Base-by-base conservation (phyloP, 805 yeast species). In the Wickerhamiella shivajii region DNA sequence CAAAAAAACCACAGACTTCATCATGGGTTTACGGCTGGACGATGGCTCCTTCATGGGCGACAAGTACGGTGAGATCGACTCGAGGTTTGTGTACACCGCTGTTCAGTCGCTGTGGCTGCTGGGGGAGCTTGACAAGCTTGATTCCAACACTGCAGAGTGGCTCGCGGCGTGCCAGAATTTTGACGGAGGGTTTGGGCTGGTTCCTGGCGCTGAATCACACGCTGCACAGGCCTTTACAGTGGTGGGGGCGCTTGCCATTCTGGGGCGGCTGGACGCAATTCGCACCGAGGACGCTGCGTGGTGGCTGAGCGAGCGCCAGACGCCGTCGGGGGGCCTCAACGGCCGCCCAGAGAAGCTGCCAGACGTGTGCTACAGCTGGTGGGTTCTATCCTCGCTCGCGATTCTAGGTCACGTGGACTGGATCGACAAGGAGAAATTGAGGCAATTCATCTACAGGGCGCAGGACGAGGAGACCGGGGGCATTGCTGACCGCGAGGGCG, bases 361-460 rank as follows among this genome's bases (percentile, higher is more conserved):
- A 0, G 99, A 90, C 55, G 94, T 81, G n/a, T 90, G 99, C 52
- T 90, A 90, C 52, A 74, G 90, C 45, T 90, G 96, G 94, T 90
- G 99, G 99, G 93, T 84, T 7, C 53, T 84, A 15, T 76, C 92
- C 2, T 67, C 83, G 2, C 56, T 85, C 37, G 66, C 77, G 0
- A 73, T 81, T 23, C 60, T 87, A 14, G 69, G 60, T 0, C 72
- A 68, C 40, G 52, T 73, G 13, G 68, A 78, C 42, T 84, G 93
- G 84, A 77, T 90, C n/a, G 76, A 81, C 48, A 63, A 61, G 18
- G 64, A 57, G 4, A 71, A 67, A 44, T 58, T 90, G 37, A 64
- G 66, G 33, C 52, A 56, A 2, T 90, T 84, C 19, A 84, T 90
- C 4, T 55, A 87, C 24, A 49, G 53, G 2, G 74, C 90, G 29